Base-by-base conservation (phyloP, 305 asterid genomes). In the Rubia peregrina region DNA sequence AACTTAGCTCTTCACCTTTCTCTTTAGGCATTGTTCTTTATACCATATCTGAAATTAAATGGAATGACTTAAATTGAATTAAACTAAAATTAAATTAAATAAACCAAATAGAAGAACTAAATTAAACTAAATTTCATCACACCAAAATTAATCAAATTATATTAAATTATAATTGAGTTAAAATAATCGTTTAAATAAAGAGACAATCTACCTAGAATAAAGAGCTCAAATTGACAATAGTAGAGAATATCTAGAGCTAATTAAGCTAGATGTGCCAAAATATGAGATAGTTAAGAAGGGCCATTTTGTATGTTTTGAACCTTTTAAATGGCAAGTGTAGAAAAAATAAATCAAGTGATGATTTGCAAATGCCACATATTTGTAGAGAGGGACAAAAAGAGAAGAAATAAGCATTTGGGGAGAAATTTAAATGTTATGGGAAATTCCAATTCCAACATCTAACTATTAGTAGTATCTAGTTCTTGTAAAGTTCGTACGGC, bases 401-500 rank as follows among this genome's bases (percentile, higher is more conserved):
- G 64, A 36, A 61, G 70, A 46, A 46, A 14, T 49, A 57, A 40
- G 66, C 73, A 13, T 43, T 78, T 67, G 9, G 21, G 56, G 56
- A 49, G 56, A 49, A 49, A 49, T 42, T 22, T 24, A 43, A 67
- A 16, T 36, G 69, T 57, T 70, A 62, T 12, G 59, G 71, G 42
- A 63, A 69, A 71, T 59, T 79, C 71, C 40, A 68, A 69, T 61
- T 53, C 67, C 61, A 41, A 38, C 69, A 73, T 73, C 73, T 79
- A 72, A 69, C 73, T 41, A 56, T n/a, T 49, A 53, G 21, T 51
- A 55, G 69, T 75, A 69, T 69, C 78, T 26, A 64, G 80, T 69
- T 57, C 33, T 6, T 72, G 73, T 59, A 48, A 72, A 79, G 80
- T 70, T 69, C 73, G 79, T 75, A 75, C 75, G 71, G 78, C 62